Conservation (phyloP, 345 rosid genomes). For the Theobroma cacao region DNA sequence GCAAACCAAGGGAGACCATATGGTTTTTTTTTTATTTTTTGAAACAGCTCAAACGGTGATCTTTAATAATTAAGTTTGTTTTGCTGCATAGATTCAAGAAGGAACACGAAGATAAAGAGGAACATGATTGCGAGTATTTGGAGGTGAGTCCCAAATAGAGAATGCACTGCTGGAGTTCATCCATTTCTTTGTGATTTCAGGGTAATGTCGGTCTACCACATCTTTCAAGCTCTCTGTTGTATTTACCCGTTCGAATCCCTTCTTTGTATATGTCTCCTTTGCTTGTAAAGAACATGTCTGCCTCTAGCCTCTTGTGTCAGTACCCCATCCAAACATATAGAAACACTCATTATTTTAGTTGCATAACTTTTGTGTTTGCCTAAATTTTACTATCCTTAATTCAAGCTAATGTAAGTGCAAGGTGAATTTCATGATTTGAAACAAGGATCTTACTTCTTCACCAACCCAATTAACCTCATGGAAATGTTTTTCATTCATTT, state of each 20-base stretch:
- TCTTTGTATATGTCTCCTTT: conserved; percentile 47
- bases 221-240: conserved; percentile 46
- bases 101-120: conserved; percentile 54
- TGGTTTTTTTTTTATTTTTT: no score
- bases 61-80: not conserved
- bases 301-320: conserved; percentile 52
- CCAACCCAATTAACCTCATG: no score
- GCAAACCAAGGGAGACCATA: no score
- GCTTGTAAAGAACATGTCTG: conserved; percentile 57
- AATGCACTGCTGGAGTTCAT: conserved; percentile 60
- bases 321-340: not conserved
- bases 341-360: no score
- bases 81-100: not conserved
- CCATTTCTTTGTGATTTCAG: conserved; percentile 46
- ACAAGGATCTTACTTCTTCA: no score
- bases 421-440: no score
- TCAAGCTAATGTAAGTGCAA: no score
- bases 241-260: conserved; percentile 58
- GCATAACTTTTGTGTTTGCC: no score
- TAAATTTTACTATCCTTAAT: no score
- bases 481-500: no score
- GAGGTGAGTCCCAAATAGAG: conserved; percentile 59
- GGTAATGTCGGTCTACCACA: conserved; percentile 52
- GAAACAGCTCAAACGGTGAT: no score
- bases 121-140: conserved; percentile 19